phyloP scores from a whole-genome alignment of 129 eudicot genomes.

The Pseudognaphalium luteoalbum region DNA sequence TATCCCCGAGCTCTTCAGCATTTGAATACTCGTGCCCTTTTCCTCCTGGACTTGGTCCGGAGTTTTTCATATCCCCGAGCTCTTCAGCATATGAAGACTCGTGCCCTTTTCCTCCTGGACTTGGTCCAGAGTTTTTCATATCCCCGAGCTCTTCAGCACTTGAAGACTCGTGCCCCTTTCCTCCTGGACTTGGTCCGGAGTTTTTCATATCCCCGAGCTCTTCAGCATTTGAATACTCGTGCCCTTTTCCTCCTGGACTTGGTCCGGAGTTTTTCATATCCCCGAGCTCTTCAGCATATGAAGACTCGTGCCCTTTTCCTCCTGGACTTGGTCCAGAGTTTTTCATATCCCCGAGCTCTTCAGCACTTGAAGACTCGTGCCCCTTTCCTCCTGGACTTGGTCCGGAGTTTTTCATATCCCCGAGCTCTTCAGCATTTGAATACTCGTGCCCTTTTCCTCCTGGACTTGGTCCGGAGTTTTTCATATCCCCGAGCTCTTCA shows the following conservation, averaged over 20 bases:
- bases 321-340: conserved; percentile 4
- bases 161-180: conserved; percentile 26
- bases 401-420: too few relatives aligned
- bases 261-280: conserved; percentile 3
- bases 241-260: conserved; percentile 25
- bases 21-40: conserved; percentile 19
- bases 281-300: not conserved
- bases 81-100: not conserved
- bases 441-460: conserved; percentile 26
- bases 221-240: not conserved
- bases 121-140: conserved; percentile 3
- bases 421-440: not conserved
- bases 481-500: not conserved
- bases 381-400: conserved; percentile 23
- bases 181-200: conserved; percentile 1
- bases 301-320: conserved; percentile 25
- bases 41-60: conserved; percentile 13
- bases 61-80: not conserved
- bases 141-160: not conserved
- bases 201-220: not conserved
- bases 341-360: not conserved
- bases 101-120: conserved; percentile 25
- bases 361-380: conserved; percentile 1
- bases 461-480: conserved; percentile 3
- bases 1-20: not conserved